phyloP scores from a whole-genome alignment of 768 basidiomycete genomes.

The Pleurotus ostreatus region DNA sequence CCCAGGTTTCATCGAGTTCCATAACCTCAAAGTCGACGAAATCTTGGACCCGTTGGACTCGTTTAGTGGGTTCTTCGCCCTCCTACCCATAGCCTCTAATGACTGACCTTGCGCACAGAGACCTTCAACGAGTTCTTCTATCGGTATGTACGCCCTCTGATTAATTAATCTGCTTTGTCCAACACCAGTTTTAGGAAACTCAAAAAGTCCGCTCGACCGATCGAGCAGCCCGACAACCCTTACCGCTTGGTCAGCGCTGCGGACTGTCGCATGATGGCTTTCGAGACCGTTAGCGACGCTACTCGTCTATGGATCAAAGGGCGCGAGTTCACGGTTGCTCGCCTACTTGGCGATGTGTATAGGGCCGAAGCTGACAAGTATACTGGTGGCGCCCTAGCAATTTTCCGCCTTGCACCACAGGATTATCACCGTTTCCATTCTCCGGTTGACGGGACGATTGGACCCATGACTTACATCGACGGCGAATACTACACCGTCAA shows the following conservation, averaged over 20 bases:
- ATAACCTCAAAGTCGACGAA: conserved; percentile 78
- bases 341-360: conserved; percentile 79
- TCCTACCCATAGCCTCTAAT: background rate
- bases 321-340: conserved; percentile 80
- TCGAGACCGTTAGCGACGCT: conserved; percentile 81
- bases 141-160: conserved; percentile 31
- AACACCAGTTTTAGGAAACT: conserved; percentile 57
- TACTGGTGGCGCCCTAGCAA: conserved; percentile 77
- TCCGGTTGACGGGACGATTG: conserved; percentile 82
- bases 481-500: conserved; percentile 98
- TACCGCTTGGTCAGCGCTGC: conserved; percentile 82
- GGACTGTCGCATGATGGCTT: conserved; percentile 95
- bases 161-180: no score
- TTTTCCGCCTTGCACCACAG: conserved; percentile 90
- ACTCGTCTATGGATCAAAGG: conserved; percentile 97
- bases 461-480: conserved; percentile 74
- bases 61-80: conserved; percentile 56
- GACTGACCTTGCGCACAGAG: conserved; percentile 37
- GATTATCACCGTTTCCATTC: conserved; percentile 95
- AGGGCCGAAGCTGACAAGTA: conserved; percentile 67
- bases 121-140: conserved; percentile 95
- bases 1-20: conserved; percentile 84
- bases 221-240: conserved; percentile 70
- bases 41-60: conserved; percentile 78
- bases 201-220: conserved; percentile 74